A percentile compares a stretch with the other conserved stretches of the same genome.
phyloP scores from a whole-genome alignment of 208 protist genomes.

The Trypanosoma theileri region DNA sequence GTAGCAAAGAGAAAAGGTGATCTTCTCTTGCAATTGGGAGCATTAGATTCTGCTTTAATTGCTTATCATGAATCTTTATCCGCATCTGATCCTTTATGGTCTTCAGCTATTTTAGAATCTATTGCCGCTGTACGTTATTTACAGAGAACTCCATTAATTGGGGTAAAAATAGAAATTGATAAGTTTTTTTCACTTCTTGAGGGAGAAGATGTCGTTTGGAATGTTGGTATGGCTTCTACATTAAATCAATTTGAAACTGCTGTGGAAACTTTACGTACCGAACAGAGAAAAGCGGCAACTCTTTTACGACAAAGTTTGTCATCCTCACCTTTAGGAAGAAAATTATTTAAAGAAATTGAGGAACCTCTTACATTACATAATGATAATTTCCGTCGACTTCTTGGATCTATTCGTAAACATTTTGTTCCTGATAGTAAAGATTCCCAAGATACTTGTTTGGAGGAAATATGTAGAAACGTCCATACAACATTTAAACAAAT shows the following conservation, averaged over 20 bases:
- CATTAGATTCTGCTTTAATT: slow-evolving; percentile 48
- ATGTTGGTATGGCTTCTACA: slow-evolving; percentile 16
- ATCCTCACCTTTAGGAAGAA: slow-evolving; percentile 2
- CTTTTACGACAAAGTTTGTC: slow-evolving; percentile 13
- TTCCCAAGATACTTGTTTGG: neutral
- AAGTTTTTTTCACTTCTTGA: slow-evolving; percentile 49
- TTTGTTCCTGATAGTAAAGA: slow-evolving; percentile 4
- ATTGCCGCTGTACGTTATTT: slow-evolving; percentile 80
- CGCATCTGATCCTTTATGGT: slow-evolving; percentile 63
- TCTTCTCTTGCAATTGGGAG: slow-evolving; percentile 63
- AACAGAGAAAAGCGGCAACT: slow-evolving; percentile 16
- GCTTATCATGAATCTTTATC: slow-evolving; percentile 64
- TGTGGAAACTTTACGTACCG: slow-evolving; percentile 5
- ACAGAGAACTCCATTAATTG: slow-evolving; percentile 40
- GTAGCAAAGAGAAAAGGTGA: slow-evolving; percentile 70
- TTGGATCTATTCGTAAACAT: slow-evolving; percentile 9
- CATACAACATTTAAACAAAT: slow-evolving; percentile 25
- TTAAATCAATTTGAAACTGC: slow-evolving; percentile 34
- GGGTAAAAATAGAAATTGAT: slow-evolving; percentile 21
- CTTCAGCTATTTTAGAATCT: slow-evolving; percentile 72
- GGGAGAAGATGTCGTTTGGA: slow-evolving; percentile 50
- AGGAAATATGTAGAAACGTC: slow-evolving; percentile 3
- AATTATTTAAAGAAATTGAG: slow-evolving; percentile 23
- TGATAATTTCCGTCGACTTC: slow-evolving; percentile 18
- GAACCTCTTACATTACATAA: slow-evolving; percentile 18